Base-by-base conservation (phyloP, 2,329 filamentous ascomycete genomes). In the Pochonia chlamydosporia region DNA sequence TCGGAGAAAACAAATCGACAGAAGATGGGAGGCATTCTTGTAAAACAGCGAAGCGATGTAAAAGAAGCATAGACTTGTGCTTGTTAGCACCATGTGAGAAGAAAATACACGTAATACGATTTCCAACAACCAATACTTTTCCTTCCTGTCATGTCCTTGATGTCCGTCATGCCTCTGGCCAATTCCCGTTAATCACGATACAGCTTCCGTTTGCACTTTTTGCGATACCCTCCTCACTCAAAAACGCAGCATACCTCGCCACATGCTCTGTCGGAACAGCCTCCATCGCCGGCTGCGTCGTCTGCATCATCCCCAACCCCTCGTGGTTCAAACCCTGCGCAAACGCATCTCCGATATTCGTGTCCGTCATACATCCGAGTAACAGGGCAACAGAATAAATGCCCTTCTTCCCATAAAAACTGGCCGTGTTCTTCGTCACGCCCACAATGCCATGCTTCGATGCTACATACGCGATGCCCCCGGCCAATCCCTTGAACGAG, bases 1-100 rank as follows among this genome's bases (percentile, higher is more conserved):
- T n/a, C 65, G 73, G 56, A 78, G 78, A 55, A 87, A 85, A 63
- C 82, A 87, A 58, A 85, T 87, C 57, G 79, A 87, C 66, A 68
- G 75, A 54, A 69, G 77, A 52, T 87, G 84, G 84, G 67, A 67
- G 54, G 68, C 68, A 20, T 59, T 58, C 30, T 54, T 63, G 54
- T 66, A 59, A 52, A 51, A 45, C 2, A n/a, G 1, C 5, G n/a
- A 39, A 23, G 2, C 5, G 35, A 23, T 39, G 7, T 39, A 35
- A 35, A 35, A 35, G 18, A 21, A 8, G n/a, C 18, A 23, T 23
- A 39, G 35, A 39, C 7, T 23, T 23, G 35, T 39, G 35, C 35
- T 47, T 49, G 43, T 43, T 23, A 39, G 20, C 20, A 39, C 42
- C 39, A 55, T 55, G 52, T 43, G 49, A 51, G 41, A 54, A 31